Evolutionary conservation across 768 basidiomycete genomes (phyloP).

Genomic region (Lactifluus piperatus): DNA sequence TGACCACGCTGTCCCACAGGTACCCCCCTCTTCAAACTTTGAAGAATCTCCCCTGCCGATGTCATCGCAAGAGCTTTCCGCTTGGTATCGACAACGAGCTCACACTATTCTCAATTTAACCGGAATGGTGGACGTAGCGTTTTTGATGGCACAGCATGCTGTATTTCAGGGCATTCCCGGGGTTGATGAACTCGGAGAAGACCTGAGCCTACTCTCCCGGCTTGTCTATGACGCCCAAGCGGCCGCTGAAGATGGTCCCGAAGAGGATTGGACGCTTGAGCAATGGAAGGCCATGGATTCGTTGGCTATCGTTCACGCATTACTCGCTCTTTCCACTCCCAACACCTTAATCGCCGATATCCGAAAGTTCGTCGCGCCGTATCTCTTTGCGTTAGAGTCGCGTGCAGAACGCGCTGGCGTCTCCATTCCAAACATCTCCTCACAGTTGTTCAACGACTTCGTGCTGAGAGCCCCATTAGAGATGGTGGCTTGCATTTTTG

Average conservation of each 20-base stretch:
- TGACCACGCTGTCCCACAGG: constrained; percentile 10
- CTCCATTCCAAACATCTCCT: constrained; percentile 59
- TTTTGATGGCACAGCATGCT: constrained; percentile 77
- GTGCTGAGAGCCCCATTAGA: constrained; percentile 60
- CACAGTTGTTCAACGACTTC: constrained; percentile 61
- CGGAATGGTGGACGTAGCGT: constrained; percentile 72
- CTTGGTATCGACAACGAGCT: constrained; percentile 71
- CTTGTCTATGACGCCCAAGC: constrained; percentile 77
- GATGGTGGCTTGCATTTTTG: constrained; percentile 68
- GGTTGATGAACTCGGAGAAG: constrained; percentile 85
- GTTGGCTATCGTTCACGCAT: constrained; percentile 57
- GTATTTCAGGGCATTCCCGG: constrained; percentile 69
- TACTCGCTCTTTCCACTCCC: constrained; percentile 64
- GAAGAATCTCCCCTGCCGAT: constrained; percentile 28
- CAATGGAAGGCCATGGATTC: constrained; percentile 68
- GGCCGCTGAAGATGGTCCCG: constrained; percentile 32
- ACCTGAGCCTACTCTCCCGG: constrained; percentile 76
- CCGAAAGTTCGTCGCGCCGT: constrained; percentile 75
- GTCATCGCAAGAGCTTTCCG: constrained; percentile 42
- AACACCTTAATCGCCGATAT: constrained; percentile 61
- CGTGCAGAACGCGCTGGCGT: constrained; percentile 72
- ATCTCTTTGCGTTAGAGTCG: constrained; percentile 86
- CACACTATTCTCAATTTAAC: constrained; percentile 50
- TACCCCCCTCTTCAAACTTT: background rate
- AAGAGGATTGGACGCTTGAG: constrained; percentile 67